Evolutionary conservation across 2,329 filamentous ascomycete species (phyloP).

Genomic region (Lomentospora prolificans): DNA sequence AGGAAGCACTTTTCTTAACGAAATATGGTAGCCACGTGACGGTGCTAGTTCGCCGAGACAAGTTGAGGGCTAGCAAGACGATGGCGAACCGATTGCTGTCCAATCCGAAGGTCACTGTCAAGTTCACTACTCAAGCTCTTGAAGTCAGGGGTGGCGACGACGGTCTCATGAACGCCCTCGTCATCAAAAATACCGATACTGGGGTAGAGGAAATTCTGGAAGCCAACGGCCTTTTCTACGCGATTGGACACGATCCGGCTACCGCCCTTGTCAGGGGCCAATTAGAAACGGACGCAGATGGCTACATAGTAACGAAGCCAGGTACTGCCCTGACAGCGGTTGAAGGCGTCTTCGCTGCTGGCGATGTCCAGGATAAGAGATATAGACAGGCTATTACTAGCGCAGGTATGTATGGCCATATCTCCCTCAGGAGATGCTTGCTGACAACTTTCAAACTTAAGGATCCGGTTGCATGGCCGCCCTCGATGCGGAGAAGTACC

Average conservation of each 20-base stretch:
- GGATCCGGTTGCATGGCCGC: conserved; percentile 92
- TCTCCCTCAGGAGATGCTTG: background rate
- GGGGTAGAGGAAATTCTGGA: conserved; percentile 74
- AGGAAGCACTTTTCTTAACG: conserved; percentile 94
- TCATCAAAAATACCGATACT: conserved; percentile 68
- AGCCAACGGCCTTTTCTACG: conserved; percentile 93
- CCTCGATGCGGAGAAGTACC: conserved; percentile 88
- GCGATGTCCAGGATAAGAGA: conserved; percentile 96
- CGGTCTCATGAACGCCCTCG: conserved; percentile 80
- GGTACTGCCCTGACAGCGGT: conserved; percentile 83
- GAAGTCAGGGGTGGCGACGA: conserved; percentile 80
- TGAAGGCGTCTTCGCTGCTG: conserved; percentile 88
- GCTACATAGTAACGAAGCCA: conserved; percentile 81
- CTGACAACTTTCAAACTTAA: conserved; percentile 24
- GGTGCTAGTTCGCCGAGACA: conserved; percentile 80
- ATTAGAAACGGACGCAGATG: conserved; percentile 77
- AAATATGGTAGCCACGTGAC: conserved; percentile 96
- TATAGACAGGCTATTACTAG: conserved; percentile 98
- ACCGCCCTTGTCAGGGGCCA: conserved; percentile 86
- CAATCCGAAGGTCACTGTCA: conserved; percentile 84
- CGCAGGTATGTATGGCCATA: conserved; percentile 56
- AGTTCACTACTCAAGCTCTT: conserved; percentile 70
- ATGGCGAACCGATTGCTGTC: conserved; percentile 79
- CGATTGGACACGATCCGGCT: conserved; percentile 92
- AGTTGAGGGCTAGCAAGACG: conserved; percentile 77